Evolutionary conservation across 75 land plant genomes (phyloP), one percentile per base, ranked within the genome.

Genomic region (Azolla pinnata): DNA sequence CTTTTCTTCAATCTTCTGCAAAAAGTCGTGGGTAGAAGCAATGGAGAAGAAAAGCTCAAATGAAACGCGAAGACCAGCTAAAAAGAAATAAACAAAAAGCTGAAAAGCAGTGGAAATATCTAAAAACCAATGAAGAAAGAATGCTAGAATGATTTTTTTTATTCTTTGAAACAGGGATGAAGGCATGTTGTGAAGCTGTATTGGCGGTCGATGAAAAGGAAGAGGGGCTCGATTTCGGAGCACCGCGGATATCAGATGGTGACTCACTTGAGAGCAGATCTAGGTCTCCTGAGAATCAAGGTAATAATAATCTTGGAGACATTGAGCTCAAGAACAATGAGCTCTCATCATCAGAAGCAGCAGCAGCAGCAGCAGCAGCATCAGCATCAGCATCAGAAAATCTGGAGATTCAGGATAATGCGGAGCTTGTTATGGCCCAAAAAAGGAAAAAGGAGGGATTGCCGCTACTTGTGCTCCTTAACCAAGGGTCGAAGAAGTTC

Each of bases 201-300:
- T n/a, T 14, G 49, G 49, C 12, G 2, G 49, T 46, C 12, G 49
- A 46, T 46, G 49, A 46, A 23, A 4, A 46, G 49, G 49, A 46
- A 18, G 49, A 46, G 21, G 49, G 49, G 17, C 49, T 46, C n/a
- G 49, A 4, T 17, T 46, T 46, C 21, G 49, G 49, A 46, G 49
- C 49, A 2, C 49, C 49, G 23, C n/a, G 49, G 14, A 46, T 46
- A 18, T 46, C 49, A 4, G 49, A 46, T 14, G 49, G 49, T 18
- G 49, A 46, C 49, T 46, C 49, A 18, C 21, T 4, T 3, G 49
- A 46, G 21, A 46, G 49, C 14, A 46, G 49, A 17, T 18, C 2
- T 3, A 18, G 17, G 49, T 46, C 49, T 2, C 49, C 49, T 46
- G 49, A 46, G 21, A 14, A 46, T 14, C 4, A 17, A 38, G 42